Evolutionary conservation across 495 filamentous ascomycete species (phyloP).

Genomic region (Cercophora scortea): DNA sequence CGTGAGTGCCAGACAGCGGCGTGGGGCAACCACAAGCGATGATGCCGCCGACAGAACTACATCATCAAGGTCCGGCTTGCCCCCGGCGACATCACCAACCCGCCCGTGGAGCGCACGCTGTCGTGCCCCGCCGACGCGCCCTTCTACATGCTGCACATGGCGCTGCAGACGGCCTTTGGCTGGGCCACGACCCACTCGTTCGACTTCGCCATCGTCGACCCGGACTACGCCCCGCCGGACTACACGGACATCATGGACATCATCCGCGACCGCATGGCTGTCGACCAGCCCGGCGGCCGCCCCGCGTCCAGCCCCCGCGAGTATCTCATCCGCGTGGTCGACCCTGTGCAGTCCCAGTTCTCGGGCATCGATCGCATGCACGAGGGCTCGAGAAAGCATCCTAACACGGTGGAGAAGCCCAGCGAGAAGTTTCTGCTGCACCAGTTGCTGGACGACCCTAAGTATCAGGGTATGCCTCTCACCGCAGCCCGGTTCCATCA

Average conservation of each 20-base stretch:
- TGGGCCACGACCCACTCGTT: constrained; percentile 19
- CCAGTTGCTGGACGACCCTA: constrained; percentile 14
- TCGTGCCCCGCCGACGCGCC: constrained; percentile 23
- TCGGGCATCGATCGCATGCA: constrained; percentile 4
- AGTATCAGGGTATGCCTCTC: constrained; percentile 10
- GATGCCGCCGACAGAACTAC: constrained; percentile 15
- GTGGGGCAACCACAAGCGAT: constrained; percentile 14
- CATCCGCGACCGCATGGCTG: not conserved
- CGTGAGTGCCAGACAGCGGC: too few species aligned
- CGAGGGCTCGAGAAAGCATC: constrained; percentile 11
- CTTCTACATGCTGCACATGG: constrained; percentile 23
- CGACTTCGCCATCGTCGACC: constrained; percentile 15
- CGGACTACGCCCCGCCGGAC: not conserved
- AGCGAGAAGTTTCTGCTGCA: constrained; percentile 3
- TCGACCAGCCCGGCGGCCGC: not conserved
- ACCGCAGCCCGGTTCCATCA: not conserved
- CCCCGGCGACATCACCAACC: constrained; percentile 16
- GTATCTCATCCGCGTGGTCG: constrained; percentile 6
- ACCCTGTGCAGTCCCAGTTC: not conserved
- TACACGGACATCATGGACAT: not conserved
- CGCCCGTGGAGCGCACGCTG: constrained; percentile 23
- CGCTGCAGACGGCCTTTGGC: constrained; percentile 25
- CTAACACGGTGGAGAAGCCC: constrained; percentile 12
- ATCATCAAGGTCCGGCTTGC: constrained; percentile 16
- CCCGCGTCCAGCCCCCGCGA: too few species aligned